These are phyloP conservation scores for Ustilago lituana DNA, from an alignment of 1,284 basidiomycete species.

Conservation along the genomic window DNA sequence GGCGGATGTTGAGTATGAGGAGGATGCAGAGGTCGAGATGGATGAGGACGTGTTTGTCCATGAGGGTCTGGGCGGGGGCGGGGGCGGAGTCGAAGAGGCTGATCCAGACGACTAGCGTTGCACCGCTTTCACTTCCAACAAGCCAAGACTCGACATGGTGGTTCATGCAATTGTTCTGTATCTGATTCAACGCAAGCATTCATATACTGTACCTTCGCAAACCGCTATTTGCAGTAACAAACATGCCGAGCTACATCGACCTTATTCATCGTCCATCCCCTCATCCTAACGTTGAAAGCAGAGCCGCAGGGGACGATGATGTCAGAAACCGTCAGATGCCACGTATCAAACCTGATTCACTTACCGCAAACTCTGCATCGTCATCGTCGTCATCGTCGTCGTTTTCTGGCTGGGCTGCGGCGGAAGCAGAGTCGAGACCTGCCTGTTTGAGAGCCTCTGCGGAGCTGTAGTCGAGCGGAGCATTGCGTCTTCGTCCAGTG, in stretches of 20 bases:
- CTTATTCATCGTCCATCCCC: conserved; percentile 38
- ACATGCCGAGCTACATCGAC: no score
- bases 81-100: conserved; percentile 65
- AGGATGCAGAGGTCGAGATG: conserved; percentile 58
- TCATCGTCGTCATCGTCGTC: conserved; percentile 33
- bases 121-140: no score
- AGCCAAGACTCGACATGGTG: no score
- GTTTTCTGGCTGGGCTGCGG: conserved; percentile 12
- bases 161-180: conserved; percentile 26
- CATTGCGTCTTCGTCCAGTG: conserved; percentile 48
- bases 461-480: conserved; percentile 56
- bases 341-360: no score
- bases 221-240: no score
- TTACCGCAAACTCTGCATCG: conserved; percentile 52
- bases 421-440: conserved; percentile 34
- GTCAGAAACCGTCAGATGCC: no score
- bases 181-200: conserved; percentile 4
- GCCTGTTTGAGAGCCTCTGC: conserved; percentile 57
- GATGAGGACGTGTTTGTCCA: conserved; percentile 58
- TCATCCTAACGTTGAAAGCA: no score
- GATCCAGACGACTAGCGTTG: conserved; percentile 62
- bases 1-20: conserved; percentile 58
- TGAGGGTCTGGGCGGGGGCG: conserved; percentile 35
- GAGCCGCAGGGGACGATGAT: no score
- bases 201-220: not conserved